Conservation (phyloP, 257 asterid species). For the Jacaranda mimosifolia region DNA sequence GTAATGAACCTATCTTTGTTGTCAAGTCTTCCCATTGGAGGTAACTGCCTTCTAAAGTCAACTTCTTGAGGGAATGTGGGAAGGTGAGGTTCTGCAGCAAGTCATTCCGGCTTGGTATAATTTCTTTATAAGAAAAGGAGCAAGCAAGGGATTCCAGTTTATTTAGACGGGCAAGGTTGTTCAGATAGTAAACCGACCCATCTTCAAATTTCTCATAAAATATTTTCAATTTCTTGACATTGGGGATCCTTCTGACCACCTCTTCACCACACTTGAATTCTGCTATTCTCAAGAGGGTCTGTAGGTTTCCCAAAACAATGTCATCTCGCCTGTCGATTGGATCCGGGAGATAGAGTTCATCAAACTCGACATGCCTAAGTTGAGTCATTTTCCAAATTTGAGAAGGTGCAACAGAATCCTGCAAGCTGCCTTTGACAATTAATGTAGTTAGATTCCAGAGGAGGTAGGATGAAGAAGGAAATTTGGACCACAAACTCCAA, state of each 20-base stretch:
- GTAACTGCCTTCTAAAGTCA: neutral
- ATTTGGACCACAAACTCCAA: accelerated
- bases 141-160: conserved; percentile 34
- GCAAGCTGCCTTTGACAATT: neutral
- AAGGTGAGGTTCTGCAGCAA: conserved; percentile 6
- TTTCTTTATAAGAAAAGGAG: neutral
- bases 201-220: neutral
- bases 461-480: neutral
- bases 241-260: conserved; percentile 33
- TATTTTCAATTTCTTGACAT: conserved; percentile 29
- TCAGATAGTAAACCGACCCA: neutral
- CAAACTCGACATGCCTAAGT: conserved; percentile 27
- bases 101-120: neutral
- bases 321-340: neutral
- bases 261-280: conserved; percentile 24
- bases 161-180: conserved; percentile 6
- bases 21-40: neutral
- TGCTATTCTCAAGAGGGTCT: neutral
- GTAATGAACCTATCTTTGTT: too few relatives aligned
- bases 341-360: conserved; percentile 5
- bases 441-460: neutral
- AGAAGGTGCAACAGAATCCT: neutral
- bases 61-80: neutral
- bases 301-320: conserved; percentile 15
- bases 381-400: conserved; percentile 36